phyloP scores from a whole-genome alignment of 495 filamentous ascomycete species.

The Ascobolus immersus region DNA sequence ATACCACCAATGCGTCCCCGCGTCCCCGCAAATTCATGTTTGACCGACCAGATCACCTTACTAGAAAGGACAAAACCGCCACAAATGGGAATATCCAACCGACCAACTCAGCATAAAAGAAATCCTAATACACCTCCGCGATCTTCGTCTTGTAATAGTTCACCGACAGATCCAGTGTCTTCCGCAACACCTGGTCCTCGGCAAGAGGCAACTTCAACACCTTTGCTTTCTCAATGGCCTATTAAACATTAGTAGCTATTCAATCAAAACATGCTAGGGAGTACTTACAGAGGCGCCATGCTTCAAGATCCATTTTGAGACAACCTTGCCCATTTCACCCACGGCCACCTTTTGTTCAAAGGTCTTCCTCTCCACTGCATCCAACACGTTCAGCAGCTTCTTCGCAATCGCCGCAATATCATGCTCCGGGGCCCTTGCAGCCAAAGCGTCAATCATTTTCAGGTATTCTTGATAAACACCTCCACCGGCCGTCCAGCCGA shows the following conservation, averaged over 20 bases:
- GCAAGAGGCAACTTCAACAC: conserved; percentile 44
- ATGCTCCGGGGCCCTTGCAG: conserved; percentile 9
- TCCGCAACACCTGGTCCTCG: conserved; percentile 39
- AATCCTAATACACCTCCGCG: conserved; percentile 4
- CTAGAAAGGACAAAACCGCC: too few relatives aligned
- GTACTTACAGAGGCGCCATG: conserved; percentile 33
- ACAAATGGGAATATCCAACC: too few relatives aligned
- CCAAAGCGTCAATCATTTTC: conserved; percentile 22
- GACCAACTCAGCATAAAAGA: too few relatives aligned
- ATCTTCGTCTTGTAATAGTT: conserved; percentile 30
- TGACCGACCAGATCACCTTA: too few relatives aligned
- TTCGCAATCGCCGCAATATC: conserved; percentile 33
- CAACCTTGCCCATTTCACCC: conserved; percentile 45
- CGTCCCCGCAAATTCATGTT: too few relatives aligned
- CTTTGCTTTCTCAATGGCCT: conserved; percentile 21
- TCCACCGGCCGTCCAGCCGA: conserved; percentile 49
- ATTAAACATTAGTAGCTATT: conserved; percentile 17
- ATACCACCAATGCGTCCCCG: too few relatives aligned
- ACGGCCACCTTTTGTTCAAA: conserved; percentile 33
- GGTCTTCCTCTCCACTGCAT: conserved; percentile 24
- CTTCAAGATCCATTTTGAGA: conserved; percentile 34
- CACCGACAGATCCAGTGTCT: conserved; percentile 41
- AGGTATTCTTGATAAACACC: conserved; percentile 65
- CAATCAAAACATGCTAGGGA: neutral
- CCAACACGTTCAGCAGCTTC: conserved; percentile 36